Conservation (phyloP, 2,329 filamentous ascomycete species). For the Monosporascus sp. region DNA sequence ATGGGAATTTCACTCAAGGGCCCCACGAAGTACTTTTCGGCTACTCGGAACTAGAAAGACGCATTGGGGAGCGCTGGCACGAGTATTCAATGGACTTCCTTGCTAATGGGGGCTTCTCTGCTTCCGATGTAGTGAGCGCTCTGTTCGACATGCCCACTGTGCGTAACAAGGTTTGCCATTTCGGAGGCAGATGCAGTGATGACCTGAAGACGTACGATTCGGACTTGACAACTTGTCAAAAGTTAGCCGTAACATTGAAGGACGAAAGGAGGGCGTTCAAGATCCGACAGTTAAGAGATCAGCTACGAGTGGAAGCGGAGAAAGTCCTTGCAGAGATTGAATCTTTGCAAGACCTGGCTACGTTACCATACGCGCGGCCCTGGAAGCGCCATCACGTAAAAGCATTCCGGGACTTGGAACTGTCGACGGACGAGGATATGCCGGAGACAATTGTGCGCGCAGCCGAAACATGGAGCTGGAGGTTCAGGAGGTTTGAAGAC, state of each 20-base stretch:
- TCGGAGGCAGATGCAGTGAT: not conserved
- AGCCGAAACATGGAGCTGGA: no score
- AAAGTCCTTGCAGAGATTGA: not conserved
- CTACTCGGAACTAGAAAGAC: not conserved
- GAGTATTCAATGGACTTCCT: no score
- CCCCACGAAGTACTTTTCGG: not conserved
- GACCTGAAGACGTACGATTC: not conserved
- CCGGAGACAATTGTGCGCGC: no score
- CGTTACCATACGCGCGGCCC: not conserved
- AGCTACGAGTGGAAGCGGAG: not conserved
- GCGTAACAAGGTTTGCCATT: not conserved
- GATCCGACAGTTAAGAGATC: not conserved
- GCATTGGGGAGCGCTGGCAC: no score
- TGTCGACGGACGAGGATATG: no score
- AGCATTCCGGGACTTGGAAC: no score
- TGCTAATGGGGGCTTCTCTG: not conserved
- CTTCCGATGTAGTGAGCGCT: not conserved
- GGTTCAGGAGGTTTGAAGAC: no score
- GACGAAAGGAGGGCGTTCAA: not conserved
- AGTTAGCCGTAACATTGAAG: not conserved
- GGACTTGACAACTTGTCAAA: not conserved
- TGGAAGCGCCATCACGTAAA: not conserved
- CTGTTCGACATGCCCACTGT: not conserved
- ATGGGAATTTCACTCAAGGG: not conserved
- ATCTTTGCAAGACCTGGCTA: not conserved